phyloP scores from a whole-genome alignment of 2,329 filamentous ascomycete species.

The Cladophialophora yegresii region DNA sequence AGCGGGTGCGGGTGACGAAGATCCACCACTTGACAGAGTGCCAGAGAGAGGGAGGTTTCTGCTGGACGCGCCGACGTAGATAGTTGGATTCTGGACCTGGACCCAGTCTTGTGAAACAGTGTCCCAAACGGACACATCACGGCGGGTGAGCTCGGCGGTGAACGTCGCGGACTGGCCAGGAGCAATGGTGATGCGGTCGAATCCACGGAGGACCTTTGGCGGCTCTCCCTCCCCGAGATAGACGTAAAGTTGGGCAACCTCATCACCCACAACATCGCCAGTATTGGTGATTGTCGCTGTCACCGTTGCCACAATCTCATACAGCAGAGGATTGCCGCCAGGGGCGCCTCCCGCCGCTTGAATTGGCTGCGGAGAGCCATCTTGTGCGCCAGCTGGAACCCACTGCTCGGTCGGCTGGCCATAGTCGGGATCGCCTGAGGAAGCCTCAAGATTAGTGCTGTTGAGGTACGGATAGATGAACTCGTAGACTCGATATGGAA shows the following conservation, averaged over 20 bases:
- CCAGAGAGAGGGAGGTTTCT: constrained; percentile 57
- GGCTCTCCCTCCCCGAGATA: constrained; percentile 77
- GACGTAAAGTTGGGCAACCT: constrained; percentile 67
- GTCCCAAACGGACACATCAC: constrained; percentile 90
- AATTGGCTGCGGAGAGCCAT: constrained; percentile 58
- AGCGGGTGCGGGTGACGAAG: constrained; percentile 1
- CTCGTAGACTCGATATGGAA: constrained; percentile 48
- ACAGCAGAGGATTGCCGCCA: constrained; percentile 61
- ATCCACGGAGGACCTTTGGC: constrained; percentile 69
- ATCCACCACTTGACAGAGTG: constrained; percentile 38
- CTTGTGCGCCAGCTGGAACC: constrained; percentile 54
- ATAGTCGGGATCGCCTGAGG: constrained; percentile 58
- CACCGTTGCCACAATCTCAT: constrained; percentile 54
- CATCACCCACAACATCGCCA: constrained; percentile 52
- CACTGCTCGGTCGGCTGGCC: constrained; percentile 53
- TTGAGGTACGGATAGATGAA: constrained; percentile 69
- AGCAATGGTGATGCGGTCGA: constrained; percentile 73
- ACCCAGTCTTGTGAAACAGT: constrained; percentile 79
- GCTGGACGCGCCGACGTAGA: constrained; percentile 62
- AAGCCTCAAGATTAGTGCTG: constrained; percentile 56
- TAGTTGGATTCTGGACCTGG: constrained; percentile 56
- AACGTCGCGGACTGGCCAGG: constrained; percentile 70
- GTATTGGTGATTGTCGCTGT: constrained; percentile 56
- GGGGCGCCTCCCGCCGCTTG: constrained; percentile 60
- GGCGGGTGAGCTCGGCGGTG: constrained; percentile 68